Evolutionary conservation across 208 protist species (phyloP).

Genomic region (Trypanosoma cruzi): DNA sequence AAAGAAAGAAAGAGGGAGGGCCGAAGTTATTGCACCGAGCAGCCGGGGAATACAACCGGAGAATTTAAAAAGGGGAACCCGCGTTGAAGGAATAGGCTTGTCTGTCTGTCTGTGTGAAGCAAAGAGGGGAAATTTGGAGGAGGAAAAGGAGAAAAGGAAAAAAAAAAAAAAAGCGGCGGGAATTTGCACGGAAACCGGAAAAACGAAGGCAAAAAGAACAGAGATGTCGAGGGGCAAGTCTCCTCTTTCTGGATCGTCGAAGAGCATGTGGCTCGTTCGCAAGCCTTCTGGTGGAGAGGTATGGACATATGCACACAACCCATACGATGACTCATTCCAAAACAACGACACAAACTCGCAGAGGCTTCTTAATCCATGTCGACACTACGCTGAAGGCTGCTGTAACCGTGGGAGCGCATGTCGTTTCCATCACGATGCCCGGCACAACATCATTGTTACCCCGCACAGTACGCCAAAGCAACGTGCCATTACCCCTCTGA

Average conservation of each 20-base stretch:
- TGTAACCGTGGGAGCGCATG: slow-evolving; percentile 67
- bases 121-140: too few relatives aligned
- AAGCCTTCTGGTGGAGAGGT: slow-evolving; percentile 11
- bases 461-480: slow-evolving; percentile 34
- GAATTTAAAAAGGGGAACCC: too few relatives aligned
- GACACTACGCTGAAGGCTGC: slow-evolving; percentile 54
- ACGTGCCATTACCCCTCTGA: slow-evolving; percentile 45
- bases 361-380: slow-evolving; percentile 43
- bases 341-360: neutral
- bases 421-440: slow-evolving; percentile 57
- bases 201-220: neutral
- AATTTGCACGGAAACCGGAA: neutral
- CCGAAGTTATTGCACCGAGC: too few relatives aligned
- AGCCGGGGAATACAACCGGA: too few relatives aligned
- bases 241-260: neutral
- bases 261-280: neutral
- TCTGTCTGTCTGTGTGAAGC: too few relatives aligned
- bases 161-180: neutral
- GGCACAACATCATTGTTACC: slow-evolving; percentile 39
- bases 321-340: slow-evolving; percentile 2
- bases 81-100: too few relatives aligned
- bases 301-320: slow-evolving; percentile 26
- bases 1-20: too few relatives aligned
- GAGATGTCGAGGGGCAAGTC: neutral
- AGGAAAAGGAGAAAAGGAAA: too few relatives aligned